phyloP scores from a whole-genome alignment of 1,284 basidiomycete genomes.

The Melanopsichium pennsylvanicum region DNA sequence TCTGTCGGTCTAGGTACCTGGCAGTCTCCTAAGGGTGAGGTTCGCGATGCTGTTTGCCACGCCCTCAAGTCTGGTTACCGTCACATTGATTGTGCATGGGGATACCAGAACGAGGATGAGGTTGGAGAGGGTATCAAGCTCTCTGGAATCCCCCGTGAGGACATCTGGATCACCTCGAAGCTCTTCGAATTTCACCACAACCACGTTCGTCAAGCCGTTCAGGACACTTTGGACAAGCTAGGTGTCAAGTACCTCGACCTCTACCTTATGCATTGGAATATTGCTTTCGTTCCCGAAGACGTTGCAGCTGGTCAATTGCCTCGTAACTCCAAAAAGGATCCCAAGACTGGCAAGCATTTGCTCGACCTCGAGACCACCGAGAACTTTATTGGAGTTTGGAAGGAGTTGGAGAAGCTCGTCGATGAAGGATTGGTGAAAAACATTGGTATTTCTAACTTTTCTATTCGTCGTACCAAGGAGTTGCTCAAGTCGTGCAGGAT shows the following conservation, averaged over 20 bases:
- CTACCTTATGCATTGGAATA: slow-evolving; percentile 80
- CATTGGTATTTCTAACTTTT: slow-evolving; percentile 72
- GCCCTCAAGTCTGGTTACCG: slow-evolving; percentile 58
- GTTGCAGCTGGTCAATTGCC: slow-evolving; percentile 52
- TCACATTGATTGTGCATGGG: slow-evolving; percentile 55
- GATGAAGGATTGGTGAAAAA: slow-evolving; percentile 57
- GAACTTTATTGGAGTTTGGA: slow-evolving; percentile 51
- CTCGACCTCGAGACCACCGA: slow-evolving; percentile 73
- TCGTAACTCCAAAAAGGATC: slow-evolving; percentile 57
- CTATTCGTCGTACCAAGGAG: slow-evolving; percentile 57
- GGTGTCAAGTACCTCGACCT: slow-evolving; percentile 80
- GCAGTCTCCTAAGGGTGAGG: slow-evolving; percentile 67
- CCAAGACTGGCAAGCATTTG: slow-evolving; percentile 68
- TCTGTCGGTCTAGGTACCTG: slow-evolving; percentile 54
- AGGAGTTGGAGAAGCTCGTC: slow-evolving; percentile 55
- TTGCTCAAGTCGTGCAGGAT: slow-evolving; percentile 49
- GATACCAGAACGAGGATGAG: slow-evolving; percentile 78
- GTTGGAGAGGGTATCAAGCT: slow-evolving; percentile 80
- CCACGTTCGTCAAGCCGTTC: slow-evolving; percentile 70
- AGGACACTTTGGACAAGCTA: slow-evolving; percentile 78
- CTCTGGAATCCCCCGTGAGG: slow-evolving; percentile 77
- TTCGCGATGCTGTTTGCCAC: slow-evolving; percentile 68
- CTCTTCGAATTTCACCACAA: slow-evolving; percentile 75
- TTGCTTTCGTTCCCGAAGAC: slow-evolving; percentile 55
- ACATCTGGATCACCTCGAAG: slow-evolving; percentile 86